Base-by-base conservation (phyloP, 2,329 filamentous ascomycete genomes). In the Ceratocystis harringtonii region DNA sequence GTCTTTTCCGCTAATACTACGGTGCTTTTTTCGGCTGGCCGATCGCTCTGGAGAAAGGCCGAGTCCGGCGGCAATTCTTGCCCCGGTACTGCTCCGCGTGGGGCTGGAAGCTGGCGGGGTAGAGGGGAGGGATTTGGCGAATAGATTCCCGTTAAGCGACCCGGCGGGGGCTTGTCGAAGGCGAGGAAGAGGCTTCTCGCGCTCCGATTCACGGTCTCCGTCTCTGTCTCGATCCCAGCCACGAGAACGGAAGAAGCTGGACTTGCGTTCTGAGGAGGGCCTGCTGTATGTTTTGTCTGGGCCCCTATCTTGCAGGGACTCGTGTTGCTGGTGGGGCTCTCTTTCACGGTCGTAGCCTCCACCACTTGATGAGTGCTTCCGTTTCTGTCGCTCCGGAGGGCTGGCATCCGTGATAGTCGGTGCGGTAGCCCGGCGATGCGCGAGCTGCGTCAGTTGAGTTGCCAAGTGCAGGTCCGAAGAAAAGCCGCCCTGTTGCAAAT, bases 381-480 rank as follows among this genome's bases (percentile, higher is more conserved):
- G 41, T 22, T 52, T 41, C 61, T 50, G 62, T 50, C 17, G 61
- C 30, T 61, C 32, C 17, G 41, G 55, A 30, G 65, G 45, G 61
- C 50, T 63, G 65, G 57, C 65, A 67, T 67, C 57, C 65, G 64
- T 58, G 32, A 64, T 52, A 44, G 61, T 62, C 52, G 55, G 52
- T 15, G 65, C 65, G n/a, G 65, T 61, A 32, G 43, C 22, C 30
- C 61, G 48, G 15, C 65, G 65, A n/a, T 58, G 65, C 5, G 62
- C 52, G 43, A 67, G 45, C 41, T 64, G 44, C 48, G 65, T 62
- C 48, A 67, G 55, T 48, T 67, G 65, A 36, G 65, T 67, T 17
- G 65, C 65, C 15, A 67, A 30, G 44, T 67, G 65, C 15, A 67
- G 65, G 60, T 67, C 65, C 43, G 65, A 67, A 8, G 65, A 67